Evolutionary conservation across 805 yeast species (phyloP).

Genomic region (Hanseniaspora mollemarum): DNA sequence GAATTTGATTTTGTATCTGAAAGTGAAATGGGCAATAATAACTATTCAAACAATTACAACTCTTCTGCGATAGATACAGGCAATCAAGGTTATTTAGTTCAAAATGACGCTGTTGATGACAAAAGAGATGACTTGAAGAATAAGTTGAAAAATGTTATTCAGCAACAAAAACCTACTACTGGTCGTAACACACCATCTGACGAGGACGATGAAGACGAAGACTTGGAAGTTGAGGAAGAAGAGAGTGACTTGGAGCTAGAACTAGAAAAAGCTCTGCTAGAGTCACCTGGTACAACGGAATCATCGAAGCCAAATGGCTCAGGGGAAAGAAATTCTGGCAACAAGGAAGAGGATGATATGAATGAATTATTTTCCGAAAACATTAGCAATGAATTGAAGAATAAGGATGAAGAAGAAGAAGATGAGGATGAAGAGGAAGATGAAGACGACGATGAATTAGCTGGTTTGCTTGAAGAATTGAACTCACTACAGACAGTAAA

Average conservation of each 20-base stretch:
- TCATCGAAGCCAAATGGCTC: conserved; percentile 20
- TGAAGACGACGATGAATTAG: background rate
- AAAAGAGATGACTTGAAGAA: conserved; percentile 20
- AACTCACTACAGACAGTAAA: conserved; percentile 10
- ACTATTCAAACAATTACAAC: background rate
- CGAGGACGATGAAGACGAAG: conserved; percentile 20
- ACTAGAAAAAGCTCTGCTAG: conserved; percentile 24
- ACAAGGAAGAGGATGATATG: conserved; percentile 25
- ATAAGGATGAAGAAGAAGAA: background rate
- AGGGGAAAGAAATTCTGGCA: conserved; percentile 17
- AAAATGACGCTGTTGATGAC: conserved; percentile 16
- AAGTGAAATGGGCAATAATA: conserved; percentile 27
- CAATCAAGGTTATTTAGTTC: conserved; percentile 27
- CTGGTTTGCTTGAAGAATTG: conserved; percentile 19
- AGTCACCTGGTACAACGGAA: conserved; percentile 25
- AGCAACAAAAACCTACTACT: conserved; percentile 6
- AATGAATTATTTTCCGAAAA: conserved; percentile 24
- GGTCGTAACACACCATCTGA: background rate
- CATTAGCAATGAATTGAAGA: conserved; percentile 26
- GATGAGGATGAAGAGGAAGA: background rate
- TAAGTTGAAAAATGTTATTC: conserved; percentile 21
- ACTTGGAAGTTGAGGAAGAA: conserved; percentile 21
- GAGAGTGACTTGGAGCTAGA: conserved; percentile 22
- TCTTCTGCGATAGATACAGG: background rate
- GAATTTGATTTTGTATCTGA: conserved; percentile 64